Conservation (phyloP, 768 basidiomycete species). For the Russula brevipes region DNA sequence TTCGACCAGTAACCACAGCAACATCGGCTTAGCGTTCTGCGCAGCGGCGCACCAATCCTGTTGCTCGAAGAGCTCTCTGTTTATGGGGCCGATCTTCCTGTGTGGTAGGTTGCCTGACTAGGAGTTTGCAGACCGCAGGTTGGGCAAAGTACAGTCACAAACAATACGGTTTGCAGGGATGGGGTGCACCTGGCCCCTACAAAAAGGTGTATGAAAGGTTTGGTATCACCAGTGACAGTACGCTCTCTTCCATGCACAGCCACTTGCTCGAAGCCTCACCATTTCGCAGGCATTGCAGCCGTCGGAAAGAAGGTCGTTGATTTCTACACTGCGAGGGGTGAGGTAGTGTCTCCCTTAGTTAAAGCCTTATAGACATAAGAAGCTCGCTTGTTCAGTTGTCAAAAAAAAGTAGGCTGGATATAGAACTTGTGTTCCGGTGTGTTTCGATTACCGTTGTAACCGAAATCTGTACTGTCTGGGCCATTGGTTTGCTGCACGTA, state of each 20-base stretch:
- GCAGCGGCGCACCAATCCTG: slow-evolving; percentile 84
- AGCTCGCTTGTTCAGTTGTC: neutral
- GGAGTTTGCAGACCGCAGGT: slow-evolving; percentile 49
- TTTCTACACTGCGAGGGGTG: slow-evolving; percentile 77
- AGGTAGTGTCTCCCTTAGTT: slow-evolving; percentile 67
- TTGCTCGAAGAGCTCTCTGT: slow-evolving; percentile 76
- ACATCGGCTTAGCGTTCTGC: slow-evolving; percentile 79
- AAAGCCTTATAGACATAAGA: slow-evolving; percentile 52
- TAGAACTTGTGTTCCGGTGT: neutral
- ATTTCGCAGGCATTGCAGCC: slow-evolving; percentile 57
- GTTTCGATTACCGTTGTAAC: neutral
- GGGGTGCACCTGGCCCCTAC: slow-evolving; percentile 90
- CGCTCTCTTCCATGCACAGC: slow-evolving; percentile 29
- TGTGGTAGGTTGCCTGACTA: slow-evolving; percentile 15
- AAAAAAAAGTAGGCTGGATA: neutral
- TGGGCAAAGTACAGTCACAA: slow-evolving; percentile 92
- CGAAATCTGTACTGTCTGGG: slow-evolving; percentile 4
- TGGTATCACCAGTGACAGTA: slow-evolving; percentile 72
- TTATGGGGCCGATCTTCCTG: slow-evolving; percentile 31
- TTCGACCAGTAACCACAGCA: slow-evolving; percentile 77
- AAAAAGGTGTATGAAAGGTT: slow-evolving; percentile 89
- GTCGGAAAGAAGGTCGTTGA: slow-evolving; percentile 81
- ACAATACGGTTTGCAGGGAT: slow-evolving; percentile 68
- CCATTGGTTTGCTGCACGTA: neutral
- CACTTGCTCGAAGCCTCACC: neutral